These are phyloP conservation scores for Globisporangium parvum DNA, from an alignment of 352 stramenopile species.

Conservation along the genomic window DNA sequence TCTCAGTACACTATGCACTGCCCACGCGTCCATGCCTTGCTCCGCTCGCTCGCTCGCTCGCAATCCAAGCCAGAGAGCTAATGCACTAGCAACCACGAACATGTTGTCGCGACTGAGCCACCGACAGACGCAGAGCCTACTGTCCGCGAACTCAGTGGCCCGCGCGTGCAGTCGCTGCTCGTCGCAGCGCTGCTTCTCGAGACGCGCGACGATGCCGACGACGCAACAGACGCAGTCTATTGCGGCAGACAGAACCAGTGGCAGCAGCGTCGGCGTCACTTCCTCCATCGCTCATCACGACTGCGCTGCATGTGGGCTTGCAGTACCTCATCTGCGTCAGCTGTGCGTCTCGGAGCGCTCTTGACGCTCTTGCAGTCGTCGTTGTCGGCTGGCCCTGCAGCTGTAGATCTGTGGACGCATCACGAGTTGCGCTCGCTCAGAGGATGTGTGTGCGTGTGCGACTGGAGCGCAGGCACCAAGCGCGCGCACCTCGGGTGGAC, in stretches of 20 bases:
- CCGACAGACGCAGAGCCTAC: background rate
- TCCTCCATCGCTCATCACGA: background rate
- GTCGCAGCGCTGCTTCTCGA: constrained; percentile 7
- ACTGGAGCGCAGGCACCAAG: no score
- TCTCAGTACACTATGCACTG: no score
- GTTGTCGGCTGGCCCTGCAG: background rate
- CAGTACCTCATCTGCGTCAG: constrained; percentile 1
- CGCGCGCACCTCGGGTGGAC: no score
- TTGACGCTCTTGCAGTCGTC: background rate
- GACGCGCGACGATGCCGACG: constrained; percentile 5
- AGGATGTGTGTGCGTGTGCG: no score
- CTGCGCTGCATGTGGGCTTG: background rate
- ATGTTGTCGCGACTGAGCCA: constrained; percentile 31
- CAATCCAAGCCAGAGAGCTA: background rate
- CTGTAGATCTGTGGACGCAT: no score
- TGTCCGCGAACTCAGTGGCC: background rate
- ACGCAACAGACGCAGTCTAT: constrained; percentile 18
- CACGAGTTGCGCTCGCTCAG: no score
- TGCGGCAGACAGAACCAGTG: background rate
- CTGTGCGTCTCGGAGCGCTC: background rate
- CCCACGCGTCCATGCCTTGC: no score
- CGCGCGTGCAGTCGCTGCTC: constrained; percentile 5
- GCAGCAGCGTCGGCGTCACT: background rate
- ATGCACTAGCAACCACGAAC: constrained; percentile 11
- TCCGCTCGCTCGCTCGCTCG: no score